Base-by-base conservation (phyloP, 2,329 filamentous ascomycete genomes). In the Aciculosporium take region DNA sequence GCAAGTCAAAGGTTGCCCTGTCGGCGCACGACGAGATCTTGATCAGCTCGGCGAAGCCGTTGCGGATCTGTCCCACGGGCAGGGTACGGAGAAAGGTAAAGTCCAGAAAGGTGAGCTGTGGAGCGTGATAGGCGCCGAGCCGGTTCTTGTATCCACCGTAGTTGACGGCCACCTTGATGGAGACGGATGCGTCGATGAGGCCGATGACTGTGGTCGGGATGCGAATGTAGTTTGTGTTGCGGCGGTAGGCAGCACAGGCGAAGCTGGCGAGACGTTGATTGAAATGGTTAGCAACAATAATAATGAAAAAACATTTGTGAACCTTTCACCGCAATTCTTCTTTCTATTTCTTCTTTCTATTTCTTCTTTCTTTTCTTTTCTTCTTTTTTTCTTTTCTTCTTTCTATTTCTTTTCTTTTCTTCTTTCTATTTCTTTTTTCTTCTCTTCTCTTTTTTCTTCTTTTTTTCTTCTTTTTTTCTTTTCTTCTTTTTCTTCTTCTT, bases 101-200 rank as follows among this genome's bases (percentile, higher is more conserved):
- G 57, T 84, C 80, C 35, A 84, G 70, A 64, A 84, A 83, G 1
- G 80, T 84, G 54, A 81, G 76, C 37, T 75, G 68, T 0, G 81
- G 80, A 0, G 80, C 79, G 52, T 84, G 80, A 55, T 84, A 84
- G 4, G 79, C 80, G 23, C 79, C 79, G 0, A 84, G 69, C 10
- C 79, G 69, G 61, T 84, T 84, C 68, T 84, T 84, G 66, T 83
- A 81, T 56, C 78, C 75, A 55, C 77, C 79, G 52, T 84, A 83
- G 64, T 84, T 84, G 52, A 84, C 79, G 10, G 77, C 81, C n/a
- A 84, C 80, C 56, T 84, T 84, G 66, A 84, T 84, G 28, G 75
- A 81, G 39, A 84, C 81, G 15, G 77, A 81, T 3, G 81, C 81
- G 53, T 85, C 81, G 45, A 84, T 84, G 37, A 85, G 66, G 8